Evolutionary conservation across 2,329 filamentous ascomycete species (phyloP).

Genomic region (Penicillium paneum): DNA sequence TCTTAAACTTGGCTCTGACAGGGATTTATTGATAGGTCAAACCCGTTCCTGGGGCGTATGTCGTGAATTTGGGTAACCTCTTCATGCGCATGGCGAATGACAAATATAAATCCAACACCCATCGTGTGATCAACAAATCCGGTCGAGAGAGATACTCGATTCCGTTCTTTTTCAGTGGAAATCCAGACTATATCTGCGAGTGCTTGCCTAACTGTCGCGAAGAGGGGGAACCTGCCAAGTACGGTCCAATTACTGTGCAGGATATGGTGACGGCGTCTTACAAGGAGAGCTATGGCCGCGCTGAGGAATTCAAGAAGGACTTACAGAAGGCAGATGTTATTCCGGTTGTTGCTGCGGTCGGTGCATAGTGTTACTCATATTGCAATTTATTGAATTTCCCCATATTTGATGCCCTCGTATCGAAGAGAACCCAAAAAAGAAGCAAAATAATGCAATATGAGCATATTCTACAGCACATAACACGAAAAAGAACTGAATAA

Average conservation of each 20-base stretch:
- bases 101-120: constrained; percentile 42
- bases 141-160: constrained; percentile 42
- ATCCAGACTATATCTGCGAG: constrained; percentile 44
- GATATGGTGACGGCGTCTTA: constrained; percentile 43
- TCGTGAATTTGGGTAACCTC: constrained; percentile 38
- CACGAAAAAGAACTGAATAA: background rate
- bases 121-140: constrained; percentile 44
- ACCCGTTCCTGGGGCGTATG: constrained; percentile 29
- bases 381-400: background rate
- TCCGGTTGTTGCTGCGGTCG: constrained; percentile 12
- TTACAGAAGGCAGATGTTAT: constrained; percentile 17
- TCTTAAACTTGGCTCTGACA: background rate
- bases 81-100: constrained; percentile 46
- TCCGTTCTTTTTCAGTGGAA: constrained; percentile 46
- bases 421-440: background rate
- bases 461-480: background rate
- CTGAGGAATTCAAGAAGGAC: constrained; percentile 42
- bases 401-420: background rate
- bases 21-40: constrained; percentile 15
- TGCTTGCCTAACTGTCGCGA: constrained; percentile 44
- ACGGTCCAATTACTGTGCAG: constrained; percentile 44
- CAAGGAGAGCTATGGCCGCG: constrained; percentile 44
- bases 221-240: constrained; percentile 39
- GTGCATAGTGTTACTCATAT: constrained; percentile 7
- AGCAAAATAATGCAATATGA: background rate